Evolutionary conservation across 2,329 filamentous ascomycete species (phyloP), one percentile per base, ranked within the genome.

Genomic region (Scortechinia acanthostroma): DNA sequence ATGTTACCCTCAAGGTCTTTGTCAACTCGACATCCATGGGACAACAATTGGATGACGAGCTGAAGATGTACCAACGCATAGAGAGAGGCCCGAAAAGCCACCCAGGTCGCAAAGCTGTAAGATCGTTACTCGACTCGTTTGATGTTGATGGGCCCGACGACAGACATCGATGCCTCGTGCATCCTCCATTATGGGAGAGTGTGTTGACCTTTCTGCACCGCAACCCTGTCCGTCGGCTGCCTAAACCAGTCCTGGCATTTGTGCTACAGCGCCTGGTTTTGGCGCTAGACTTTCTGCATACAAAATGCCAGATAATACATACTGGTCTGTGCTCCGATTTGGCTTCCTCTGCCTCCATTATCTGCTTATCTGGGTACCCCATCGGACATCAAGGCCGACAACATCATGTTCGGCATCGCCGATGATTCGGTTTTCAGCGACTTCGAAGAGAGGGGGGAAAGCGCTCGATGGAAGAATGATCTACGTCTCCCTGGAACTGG

Each of bases 381-480:
- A 30, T n/a, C 25, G 25, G 25, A 30, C n/a, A 68, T 74, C 22
- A 70, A 68, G 48, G 62, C 65, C 2, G 64, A 69, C 47, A 73
- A 73, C 42, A 66, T 74, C 28, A 66, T 73, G 60, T 59, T 62
- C 40, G 52, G 54, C 4, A 60, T 65, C 30, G 42, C 43, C 0
- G 58, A 66, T 49, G 55, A 64, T 45, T 63, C 59, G 1, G 56
- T 63, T 23, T 58, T 65, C 44, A 52, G 5, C 17, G 50, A 59
- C 2, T 66, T 72, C 22, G 64, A 67, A 50, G 47, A 70, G 21
- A 46, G 57, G 3, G 69, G 73, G 69, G 13, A 75, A 75, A 45
- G 49, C 62, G 5, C 2, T 66, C 3, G 61, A 62, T 6, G 65
- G 57, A 16, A 60, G 64, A 50, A 55, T 22, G 3, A 66, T 74